A percentile compares a stretch with the other conserved stretches of the same genome.
phyloP scores from a whole-genome alignment of 352 stramenopile species.

The Albugo candida region DNA sequence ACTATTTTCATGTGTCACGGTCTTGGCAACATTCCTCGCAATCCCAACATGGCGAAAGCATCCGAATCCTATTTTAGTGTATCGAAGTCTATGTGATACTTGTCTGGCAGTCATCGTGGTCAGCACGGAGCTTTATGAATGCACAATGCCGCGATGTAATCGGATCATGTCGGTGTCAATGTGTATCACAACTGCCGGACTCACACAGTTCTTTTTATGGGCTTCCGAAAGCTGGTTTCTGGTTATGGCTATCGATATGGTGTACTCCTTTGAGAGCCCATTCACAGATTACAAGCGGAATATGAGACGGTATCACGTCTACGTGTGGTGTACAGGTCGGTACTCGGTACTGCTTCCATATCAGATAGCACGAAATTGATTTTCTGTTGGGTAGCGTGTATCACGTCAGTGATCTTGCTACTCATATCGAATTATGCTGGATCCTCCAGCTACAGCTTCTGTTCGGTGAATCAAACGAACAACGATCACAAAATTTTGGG shows the following conservation, averaged over 20 bases:
- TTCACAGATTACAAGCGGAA: conserved; percentile 80
- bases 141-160: conserved; percentile 12
- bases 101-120: conserved; percentile 59
- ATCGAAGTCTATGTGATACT: conserved; percentile 65
- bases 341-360: neutral
- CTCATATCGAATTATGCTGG: conserved; percentile 48
- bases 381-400: conserved; percentile 16
- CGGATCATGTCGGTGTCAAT: conserved; percentile 1
- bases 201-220: conserved; percentile 79
- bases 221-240: conserved; percentile 78
- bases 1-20: conserved; percentile 39
- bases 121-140: conserved; percentile 71
- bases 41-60: conserved; percentile 68
- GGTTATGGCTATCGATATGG: conserved; percentile 78
- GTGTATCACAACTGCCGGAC: conserved; percentile 39
- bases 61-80: conserved; percentile 77
- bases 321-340: conserved; percentile 59
- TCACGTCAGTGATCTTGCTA: conserved; percentile 49
- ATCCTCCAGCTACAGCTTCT: conserved; percentile 68
- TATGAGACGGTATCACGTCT: conserved; percentile 61
- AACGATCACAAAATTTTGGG: conserved; percentile 7
- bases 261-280: conserved; percentile 64
- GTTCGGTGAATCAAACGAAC: conserved; percentile 58
- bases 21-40: conserved; percentile 65
- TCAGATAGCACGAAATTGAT: neutral